Base-by-base conservation (phyloP, 495 filamentous ascomycete species). In the Aspergillus diversus region DNA sequence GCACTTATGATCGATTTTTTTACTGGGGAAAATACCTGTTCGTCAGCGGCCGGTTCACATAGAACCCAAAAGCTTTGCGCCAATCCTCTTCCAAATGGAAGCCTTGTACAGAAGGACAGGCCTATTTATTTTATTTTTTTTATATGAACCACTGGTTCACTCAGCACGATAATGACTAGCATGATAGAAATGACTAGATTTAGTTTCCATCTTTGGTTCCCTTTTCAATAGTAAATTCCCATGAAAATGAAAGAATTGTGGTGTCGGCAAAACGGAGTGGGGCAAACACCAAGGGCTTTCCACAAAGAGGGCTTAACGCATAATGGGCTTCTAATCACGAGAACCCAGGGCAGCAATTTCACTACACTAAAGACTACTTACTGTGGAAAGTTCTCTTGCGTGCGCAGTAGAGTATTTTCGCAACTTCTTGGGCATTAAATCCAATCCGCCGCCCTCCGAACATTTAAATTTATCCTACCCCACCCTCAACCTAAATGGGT, bases 21-120 rank as follows among this genome's bases (percentile, higher is more conserved):
- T 61, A 60, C 56, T 55, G 21, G 33, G 16, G 6, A 51, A 50
- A 37, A 52, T 33, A 15, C 35, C 34, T 58, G 16, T 65, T 49
- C 37, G 42, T 56, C 53, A 50, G 46, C 48, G 57, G 58, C 43
- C 50, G 34, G 53, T 60, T 42, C 47, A 54, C 17, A 59, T n/a
- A 35, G 48, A 32, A 32, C 52, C 52, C 47, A 65, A 63, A 55
- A 63, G 51, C 56, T 32, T 37, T 60, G 57, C 53, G 39, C 61
- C 61, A 47, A 56, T 47, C 47, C 33, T 21, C 35, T 61, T 54
- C 60, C 37, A 16, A 39, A 35, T 42, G 55, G 64, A 51, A 59
- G 34, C 17, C 27, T 59, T 71, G 69, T 71, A 71, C 53, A 68
- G 65, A 64, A 49, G 68, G 60, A 56, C 62, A 55, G 63, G 59